Conservation (phyloP, 2,329 filamentous ascomycete species). For the Apiospora rasikravindrae region DNA sequence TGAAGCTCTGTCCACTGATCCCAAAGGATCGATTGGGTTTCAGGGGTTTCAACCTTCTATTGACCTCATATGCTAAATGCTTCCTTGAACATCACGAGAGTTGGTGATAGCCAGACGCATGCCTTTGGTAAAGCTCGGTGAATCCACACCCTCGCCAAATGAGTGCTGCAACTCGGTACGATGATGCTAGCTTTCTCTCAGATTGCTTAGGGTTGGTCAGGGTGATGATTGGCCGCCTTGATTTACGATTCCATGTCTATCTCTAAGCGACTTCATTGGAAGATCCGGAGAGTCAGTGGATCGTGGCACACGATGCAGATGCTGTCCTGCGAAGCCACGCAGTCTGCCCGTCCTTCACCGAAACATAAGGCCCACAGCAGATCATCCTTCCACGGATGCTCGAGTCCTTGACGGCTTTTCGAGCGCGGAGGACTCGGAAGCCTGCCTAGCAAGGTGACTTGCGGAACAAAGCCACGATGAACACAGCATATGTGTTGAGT, state of each 20-base stretch:
- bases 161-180: neutral
- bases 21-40: conserved; percentile 5
- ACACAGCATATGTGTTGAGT: neutral
- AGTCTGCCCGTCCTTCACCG: neutral
- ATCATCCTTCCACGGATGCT: neutral
- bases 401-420: neutral
- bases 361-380: neutral
- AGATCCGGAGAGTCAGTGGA: neutral
- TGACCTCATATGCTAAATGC: neutral
- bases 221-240: neutral
- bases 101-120: neutral
- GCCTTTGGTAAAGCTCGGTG: neutral
- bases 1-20: neutral
- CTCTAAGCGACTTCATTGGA: neutral
- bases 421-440: neutral
- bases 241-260: neutral
- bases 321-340: neutral
- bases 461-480: neutral
- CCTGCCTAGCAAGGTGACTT: neutral
- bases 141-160: neutral
- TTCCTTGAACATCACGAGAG: neutral
- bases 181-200: neutral
- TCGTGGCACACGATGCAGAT: neutral
- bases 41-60: conserved; percentile 10
- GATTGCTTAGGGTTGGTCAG: neutral